Base-by-base conservation (phyloP, 2,329 filamentous ascomycete species). In the Coleophoma cylindrospora region DNA sequence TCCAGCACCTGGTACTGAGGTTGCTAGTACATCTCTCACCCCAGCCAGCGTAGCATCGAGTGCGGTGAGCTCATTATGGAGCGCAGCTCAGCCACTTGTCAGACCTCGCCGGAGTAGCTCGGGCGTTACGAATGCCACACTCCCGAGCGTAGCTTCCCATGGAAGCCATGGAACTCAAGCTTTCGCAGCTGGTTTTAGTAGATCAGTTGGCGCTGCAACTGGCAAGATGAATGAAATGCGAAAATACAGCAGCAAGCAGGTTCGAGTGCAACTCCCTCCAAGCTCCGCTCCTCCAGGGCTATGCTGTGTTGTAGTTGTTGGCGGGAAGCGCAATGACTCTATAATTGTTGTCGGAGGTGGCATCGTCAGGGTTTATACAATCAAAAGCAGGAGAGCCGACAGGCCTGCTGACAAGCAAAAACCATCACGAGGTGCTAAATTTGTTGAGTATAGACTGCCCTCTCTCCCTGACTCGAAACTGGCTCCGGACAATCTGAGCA, bases 181-280 rank as follows among this genome's bases (percentile, higher is more conserved):
- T 10, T 77, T 91, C 49, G 86, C 86, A 49, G 84, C 83, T 45
- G 86, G 85, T 43, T 83, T 91, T 54, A 88, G 83, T 63, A 84
- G 83, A 63, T 89, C 87, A 4, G 77, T 90, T 27, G 85, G 83
- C 38, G 86, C 64, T 37, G 63, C 85, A 63, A 87, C 85, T n/a
- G 86, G 84, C 50, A 82, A 77, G 40, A 82, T 87, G 65, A 86
- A 76, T 57, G 81, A 87, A 57, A 77, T 91, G 51, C 83, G 87
- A 43, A 86, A 90, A 59, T 87, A 81, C 0, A 84, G 84, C 11
- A 87, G 90, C 63, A 90, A 89, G 66, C 81, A 89, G 54, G 78
- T 88, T n/a, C 83, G 87, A 45, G 79, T 91, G 40, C 80, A 86
- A 43, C 72, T 90, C 32, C 87, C 86, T 11, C 69, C 72, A 11